phyloP scores from a whole-genome alignment of 129 eudicot genomes.

The sunflower (Helianthus annuus) region HanXRQr2.0-SUNRISE NC_035433.2:137541821-137542320 shows the following conservation, averaged over 20 bases:
- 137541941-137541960: conserved; percentile 63
- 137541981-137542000: conserved; percentile 79
- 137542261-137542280: conserved; percentile 79
- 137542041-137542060: conserved; percentile 75
- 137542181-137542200: conserved; percentile 69
- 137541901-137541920: conserved; percentile 65
- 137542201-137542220: conserved; percentile 78
- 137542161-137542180: conserved; percentile 82
- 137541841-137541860: conserved; percentile 41
- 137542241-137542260: conserved; percentile 61
- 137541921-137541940: conserved; percentile 52
- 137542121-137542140: conserved; percentile 80
- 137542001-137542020: conserved; percentile 71
- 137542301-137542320: conserved; percentile 69
- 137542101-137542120: conserved; percentile 78
- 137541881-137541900: conserved; percentile 48
- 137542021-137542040: conserved; percentile 56
- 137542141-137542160: conserved; percentile 59
- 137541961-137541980: conserved; percentile 65
- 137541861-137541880: conserved; percentile 37
- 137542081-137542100: conserved; percentile 61
- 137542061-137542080: conserved; percentile 68
- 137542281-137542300: conserved; percentile 69
- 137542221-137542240: conserved; percentile 88
- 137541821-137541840: conserved; percentile 33